phyloP scores from a whole-genome alignment of 441 rosid species.

The Pelargonium australe region DNA sequence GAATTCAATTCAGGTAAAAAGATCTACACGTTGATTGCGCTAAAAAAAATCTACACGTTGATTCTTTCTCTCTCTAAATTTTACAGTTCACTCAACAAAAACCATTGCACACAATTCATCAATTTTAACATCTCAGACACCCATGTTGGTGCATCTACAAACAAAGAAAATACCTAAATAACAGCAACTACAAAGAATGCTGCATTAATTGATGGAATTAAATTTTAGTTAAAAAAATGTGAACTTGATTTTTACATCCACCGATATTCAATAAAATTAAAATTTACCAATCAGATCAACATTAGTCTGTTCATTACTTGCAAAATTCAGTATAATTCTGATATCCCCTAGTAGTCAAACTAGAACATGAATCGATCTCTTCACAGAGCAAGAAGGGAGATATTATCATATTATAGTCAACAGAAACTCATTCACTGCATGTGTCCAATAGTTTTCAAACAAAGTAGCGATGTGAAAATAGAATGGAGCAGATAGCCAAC shows the following conservation, averaged over 20 bases:
- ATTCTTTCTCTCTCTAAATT: background rate
- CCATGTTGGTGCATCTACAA: background rate
- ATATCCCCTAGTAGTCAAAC: background rate
- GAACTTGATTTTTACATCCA: background rate
- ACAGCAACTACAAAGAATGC: background rate
- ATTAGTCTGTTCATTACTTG: background rate
- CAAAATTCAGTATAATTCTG: background rate
- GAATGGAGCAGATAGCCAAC: background rate
- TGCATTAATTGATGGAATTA: background rate
- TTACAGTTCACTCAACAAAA: constrained; percentile 1
- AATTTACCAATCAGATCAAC: background rate
- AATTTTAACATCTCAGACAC: background rate
- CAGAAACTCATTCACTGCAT: background rate
- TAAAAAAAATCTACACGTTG: background rate
- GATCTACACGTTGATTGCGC: background rate
- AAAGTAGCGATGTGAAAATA: background rate
- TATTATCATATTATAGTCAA: background rate
- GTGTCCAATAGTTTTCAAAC: background rate
- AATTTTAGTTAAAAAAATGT: background rate
- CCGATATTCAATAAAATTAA: background rate
- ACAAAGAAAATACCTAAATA: background rate
- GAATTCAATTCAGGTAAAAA: background rate
- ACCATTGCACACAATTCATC: background rate
- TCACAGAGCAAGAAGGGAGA: background rate
- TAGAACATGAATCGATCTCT: background rate